Evolutionary conservation across 2,329 filamentous ascomycete genomes (phyloP).

Genomic region (Alternaria dauci): DNA sequence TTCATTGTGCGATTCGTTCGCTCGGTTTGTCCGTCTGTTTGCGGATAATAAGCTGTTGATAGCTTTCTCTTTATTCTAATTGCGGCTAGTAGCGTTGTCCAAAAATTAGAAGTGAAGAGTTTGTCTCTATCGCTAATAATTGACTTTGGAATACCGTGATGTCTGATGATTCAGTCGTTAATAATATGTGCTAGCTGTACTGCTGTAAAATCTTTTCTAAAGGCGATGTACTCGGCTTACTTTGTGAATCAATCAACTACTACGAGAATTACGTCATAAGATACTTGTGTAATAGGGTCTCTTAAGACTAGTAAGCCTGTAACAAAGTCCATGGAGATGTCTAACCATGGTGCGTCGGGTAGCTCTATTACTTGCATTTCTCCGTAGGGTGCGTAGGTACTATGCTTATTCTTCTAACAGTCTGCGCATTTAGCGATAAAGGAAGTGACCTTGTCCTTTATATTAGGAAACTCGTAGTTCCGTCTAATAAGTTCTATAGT

Average conservation of each 20-base stretch:
- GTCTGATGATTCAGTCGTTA: not conserved
- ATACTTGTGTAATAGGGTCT: too few species aligned
- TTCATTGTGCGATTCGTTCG: constrained; percentile 6
- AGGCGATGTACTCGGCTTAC: not conserved
- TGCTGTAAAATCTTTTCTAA: constrained; percentile 2
- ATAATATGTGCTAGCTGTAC: not conserved
- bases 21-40: constrained; percentile 15
- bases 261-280: too few species aligned
- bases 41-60: constrained; percentile 7
- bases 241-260: not conserved
- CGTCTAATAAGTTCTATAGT: too few species aligned
- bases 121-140: constrained; percentile 14
- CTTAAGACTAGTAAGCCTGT: too few species aligned
- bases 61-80: not conserved
- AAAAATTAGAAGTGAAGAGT: constrained; percentile 8
- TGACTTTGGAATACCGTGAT: constrained; percentile 4
- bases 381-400: too few species aligned
- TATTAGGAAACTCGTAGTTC: too few species aligned
- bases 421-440: too few species aligned
- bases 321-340: too few species aligned
- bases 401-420: too few species aligned
- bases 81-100: not conserved
- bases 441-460: too few species aligned
- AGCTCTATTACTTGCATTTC: too few species aligned
- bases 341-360: too few species aligned